Percentiles rank a stretch among this genome's conserved stretches.
Conservation (phyloP, 208 protist genomes). For the Endotrypanum monterogeii region DNA sequence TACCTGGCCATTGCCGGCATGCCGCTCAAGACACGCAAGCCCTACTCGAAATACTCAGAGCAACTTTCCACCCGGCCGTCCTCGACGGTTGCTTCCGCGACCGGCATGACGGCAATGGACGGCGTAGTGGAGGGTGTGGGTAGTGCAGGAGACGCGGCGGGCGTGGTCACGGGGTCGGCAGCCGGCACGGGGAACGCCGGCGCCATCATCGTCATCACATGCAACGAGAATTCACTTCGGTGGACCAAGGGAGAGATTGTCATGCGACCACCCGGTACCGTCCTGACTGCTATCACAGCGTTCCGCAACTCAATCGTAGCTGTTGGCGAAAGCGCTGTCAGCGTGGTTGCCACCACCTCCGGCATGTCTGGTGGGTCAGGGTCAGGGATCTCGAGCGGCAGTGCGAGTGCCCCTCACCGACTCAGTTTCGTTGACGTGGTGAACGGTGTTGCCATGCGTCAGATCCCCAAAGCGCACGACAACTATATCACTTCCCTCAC, state of each 20-base stretch:
- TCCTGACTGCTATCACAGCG: constrained; percentile 69
- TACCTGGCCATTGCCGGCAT: constrained; percentile 65
- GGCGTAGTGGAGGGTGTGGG: not conserved
- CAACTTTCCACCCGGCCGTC: not conserved
- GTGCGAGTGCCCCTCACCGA: constrained; percentile 11
- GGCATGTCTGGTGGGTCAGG: not conserved
- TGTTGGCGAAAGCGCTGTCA: constrained; percentile 47
- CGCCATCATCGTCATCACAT: constrained; percentile 55
- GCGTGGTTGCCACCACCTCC: not conserved
- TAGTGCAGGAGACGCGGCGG: not conserved
- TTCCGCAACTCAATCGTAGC: constrained; percentile 61
- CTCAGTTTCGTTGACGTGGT: constrained; percentile 32
- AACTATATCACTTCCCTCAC: constrained; percentile 78
- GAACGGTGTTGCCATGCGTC: constrained; percentile 45
- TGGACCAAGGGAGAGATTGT: constrained; percentile 71
- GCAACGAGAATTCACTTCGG: constrained; percentile 51
- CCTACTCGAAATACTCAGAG: constrained; percentile 24
- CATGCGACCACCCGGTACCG: constrained; percentile 38
- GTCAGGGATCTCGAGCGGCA: not conserved
- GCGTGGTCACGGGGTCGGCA: not conserved
- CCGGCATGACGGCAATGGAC: constrained; percentile 6
- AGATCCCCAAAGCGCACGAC: constrained; percentile 52
- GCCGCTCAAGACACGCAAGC: constrained; percentile 37
- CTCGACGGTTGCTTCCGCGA: not conserved
- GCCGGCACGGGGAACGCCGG: constrained; percentile 10